Base-by-base conservation (phyloP, 441 rosid species). In the Arabidopsis lyrata region DNA sequence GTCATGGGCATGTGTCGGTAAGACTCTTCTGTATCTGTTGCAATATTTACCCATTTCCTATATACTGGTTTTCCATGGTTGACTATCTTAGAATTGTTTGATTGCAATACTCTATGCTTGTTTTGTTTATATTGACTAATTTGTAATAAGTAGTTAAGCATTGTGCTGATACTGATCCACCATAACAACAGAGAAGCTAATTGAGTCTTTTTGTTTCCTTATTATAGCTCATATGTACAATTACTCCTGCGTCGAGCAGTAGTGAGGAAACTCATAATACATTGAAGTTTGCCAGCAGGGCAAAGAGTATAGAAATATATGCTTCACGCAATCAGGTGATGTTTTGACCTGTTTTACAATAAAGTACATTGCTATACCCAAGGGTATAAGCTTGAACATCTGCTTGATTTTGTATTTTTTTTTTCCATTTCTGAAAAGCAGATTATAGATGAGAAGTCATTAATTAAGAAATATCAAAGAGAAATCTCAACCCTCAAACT, bases 1-100 rank as follows among this genome's bases (percentile, higher is more conserved):
- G 99, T 65, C 99, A 88, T 70, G 99, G 99, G 15, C 99, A 96
- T 86, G 99, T 96, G 49, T 96, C 99, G 72, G 99, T 96, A 82
- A 89, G 96, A 31, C 16, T 53, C 63, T 70, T 66, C 31, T 52
- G 38, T 52, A 18, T 42, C 39, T 59, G 53, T 54, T 65, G 73
- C 22, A 58, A 63, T 62, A 24, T 90, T 77, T 75, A 63, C 63
- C 56, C 63, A 73, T 45, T 32, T 59, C 41, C 73, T 34, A 29
- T 67, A 11, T 60, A 52, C 18, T 60, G 36, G 32, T 39, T 57
- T 24, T 13, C 38, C 62, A 7, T 42, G 63, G 49, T 61, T 55
- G 55, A 45, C 15, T 66, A 59, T 60, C 48, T 20, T 29, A 53
- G 47, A 53, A 24, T 20, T 32, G 29, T 55, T 66, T 66, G 31